phyloP scores from a whole-genome alignment of 2,329 filamentous ascomycete species.

The Scedosporium minutisporum region DNA sequence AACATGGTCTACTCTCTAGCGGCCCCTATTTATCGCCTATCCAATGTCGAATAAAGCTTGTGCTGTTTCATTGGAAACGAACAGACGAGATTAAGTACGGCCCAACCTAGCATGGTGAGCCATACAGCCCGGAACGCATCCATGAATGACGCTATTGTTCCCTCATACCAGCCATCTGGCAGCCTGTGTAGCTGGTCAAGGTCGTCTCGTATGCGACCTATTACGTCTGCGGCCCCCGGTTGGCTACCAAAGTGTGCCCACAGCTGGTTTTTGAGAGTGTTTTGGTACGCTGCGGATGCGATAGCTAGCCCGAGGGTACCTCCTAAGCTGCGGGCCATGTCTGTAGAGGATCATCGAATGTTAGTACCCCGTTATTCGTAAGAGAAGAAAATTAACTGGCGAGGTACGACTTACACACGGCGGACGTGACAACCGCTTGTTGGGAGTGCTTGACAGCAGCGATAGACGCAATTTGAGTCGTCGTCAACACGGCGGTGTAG shows the following conservation, averaged over 20 bases:
- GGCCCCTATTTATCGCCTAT: too few relatives aligned
- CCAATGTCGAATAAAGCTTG: not conserved
- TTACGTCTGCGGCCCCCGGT: conserved; percentile 59
- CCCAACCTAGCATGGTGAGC: conserved; percentile 56
- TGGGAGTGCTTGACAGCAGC: conserved; percentile 72
- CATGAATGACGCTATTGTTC: conserved; percentile 65
- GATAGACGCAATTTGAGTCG: conserved; percentile 72
- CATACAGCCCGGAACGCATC: conserved; percentile 69
- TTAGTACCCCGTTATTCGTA: conserved; percentile 7
- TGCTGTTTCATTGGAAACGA: not conserved
- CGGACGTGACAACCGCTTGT: conserved; percentile 79
- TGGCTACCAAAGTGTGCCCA: conserved; percentile 59
- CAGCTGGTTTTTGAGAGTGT: conserved; percentile 58
- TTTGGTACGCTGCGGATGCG: conserved; percentile 76
- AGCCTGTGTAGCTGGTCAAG: conserved; percentile 61
- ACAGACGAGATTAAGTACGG: conserved; percentile 12
- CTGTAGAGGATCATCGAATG: conserved; percentile 13
- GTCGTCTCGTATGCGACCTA: conserved; percentile 61
- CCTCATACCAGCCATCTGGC: conserved; percentile 59
- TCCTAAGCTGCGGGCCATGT: conserved; percentile 34
- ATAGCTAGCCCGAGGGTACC: conserved; percentile 39
- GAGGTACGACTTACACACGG: conserved; percentile 44
- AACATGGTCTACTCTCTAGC: too few relatives aligned
- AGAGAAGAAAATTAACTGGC: conserved; percentile 9
- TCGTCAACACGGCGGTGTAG: conserved; percentile 73